Evolutionary conservation across 2,329 filamentous ascomycete species (phyloP).

Genomic region (Penicillium italicum): DNA sequence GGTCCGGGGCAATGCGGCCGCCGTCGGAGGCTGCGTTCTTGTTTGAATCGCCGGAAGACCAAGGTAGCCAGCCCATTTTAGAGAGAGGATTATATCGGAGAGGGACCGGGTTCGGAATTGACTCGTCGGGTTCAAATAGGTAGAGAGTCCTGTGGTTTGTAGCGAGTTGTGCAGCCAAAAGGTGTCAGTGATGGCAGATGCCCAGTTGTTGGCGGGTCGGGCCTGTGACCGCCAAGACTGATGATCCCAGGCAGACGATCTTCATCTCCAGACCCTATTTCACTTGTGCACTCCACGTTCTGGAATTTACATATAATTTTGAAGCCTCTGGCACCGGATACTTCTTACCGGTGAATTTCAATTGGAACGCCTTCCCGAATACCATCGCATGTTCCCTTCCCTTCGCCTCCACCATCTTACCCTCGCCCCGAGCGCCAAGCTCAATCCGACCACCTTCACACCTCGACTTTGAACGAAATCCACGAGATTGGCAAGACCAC

Average conservation of each 20-base stretch:
- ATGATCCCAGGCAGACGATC: conserved; percentile 19
- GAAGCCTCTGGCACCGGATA: background rate
- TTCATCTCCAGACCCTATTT: conserved; percentile 13
- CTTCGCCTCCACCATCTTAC: background rate
- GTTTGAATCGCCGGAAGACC: conserved; percentile 44
- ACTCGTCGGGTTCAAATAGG: background rate
- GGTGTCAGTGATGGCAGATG: conserved; percentile 4
- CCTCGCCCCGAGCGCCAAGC: conserved; percentile 9
- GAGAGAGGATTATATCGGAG: background rate
- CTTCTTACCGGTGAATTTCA: background rate
- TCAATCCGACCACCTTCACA: conserved; percentile 1
- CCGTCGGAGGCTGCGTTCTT: conserved; percentile 48
- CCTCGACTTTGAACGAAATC: background rate
- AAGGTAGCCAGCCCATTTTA: conserved; percentile 54
- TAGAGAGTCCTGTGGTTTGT: background rate
- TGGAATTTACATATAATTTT: background rate
- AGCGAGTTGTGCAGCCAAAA: background rate
- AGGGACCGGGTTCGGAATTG: background rate
- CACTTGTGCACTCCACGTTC: conserved; percentile 1
- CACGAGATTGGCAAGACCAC: background rate
- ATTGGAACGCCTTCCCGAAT: background rate
- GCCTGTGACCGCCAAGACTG: conserved; percentile 24
- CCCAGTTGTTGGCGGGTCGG: conserved; percentile 16
- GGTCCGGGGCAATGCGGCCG: conserved; percentile 75
- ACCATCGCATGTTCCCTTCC: conserved; percentile 4